phyloP scores from a whole-genome alignment of 768 basidiomycete genomes.

The Leucosporidium creatinivorum region DNA sequence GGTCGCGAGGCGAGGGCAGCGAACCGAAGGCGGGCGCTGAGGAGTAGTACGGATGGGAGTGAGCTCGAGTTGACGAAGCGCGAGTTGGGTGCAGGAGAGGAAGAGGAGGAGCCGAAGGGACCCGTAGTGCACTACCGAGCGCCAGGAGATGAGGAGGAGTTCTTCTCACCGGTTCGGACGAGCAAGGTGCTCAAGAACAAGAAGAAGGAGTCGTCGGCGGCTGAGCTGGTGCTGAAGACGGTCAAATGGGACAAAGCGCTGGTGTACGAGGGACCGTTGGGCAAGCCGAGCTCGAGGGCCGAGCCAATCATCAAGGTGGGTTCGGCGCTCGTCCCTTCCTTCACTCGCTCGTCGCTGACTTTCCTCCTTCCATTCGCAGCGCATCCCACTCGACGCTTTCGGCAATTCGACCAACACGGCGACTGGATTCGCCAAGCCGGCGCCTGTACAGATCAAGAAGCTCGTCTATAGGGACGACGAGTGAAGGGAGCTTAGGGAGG shows the following conservation, averaged over 20 bases:
- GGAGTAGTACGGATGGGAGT: conserved; percentile 20
- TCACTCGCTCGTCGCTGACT: neutral
- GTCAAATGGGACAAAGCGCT: conserved; percentile 29
- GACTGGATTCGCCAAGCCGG: neutral
- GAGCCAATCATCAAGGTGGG: conserved; percentile 26
- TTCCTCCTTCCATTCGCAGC: neutral
- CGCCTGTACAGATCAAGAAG: neutral
- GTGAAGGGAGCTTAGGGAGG: neutral
- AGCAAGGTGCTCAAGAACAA: neutral
- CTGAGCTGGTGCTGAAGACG: neutral
- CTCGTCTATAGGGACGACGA: conserved; percentile 3
- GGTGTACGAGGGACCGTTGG: conserved; percentile 22
- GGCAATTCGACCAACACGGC: conserved; percentile 1
- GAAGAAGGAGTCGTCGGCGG: neutral
- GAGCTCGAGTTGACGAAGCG: conserved; percentile 2
- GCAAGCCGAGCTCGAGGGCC: neutral
- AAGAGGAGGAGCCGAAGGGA: neutral
- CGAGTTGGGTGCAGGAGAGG: neutral
- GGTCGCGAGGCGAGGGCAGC: conserved; percentile 12
- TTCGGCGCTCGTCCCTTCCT: no score
- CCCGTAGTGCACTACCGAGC: conserved; percentile 19
- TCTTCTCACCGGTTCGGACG: conserved; percentile 6
- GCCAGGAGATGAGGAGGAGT: conserved; percentile 31
- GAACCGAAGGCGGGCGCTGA: conserved; percentile 16
- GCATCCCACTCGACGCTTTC: neutral